Percentiles rank a stretch among this genome's conserved stretches.
phyloP scores from a whole-genome alignment of 495 filamentous ascomycete species.

The Neurospora terricola region DNA sequence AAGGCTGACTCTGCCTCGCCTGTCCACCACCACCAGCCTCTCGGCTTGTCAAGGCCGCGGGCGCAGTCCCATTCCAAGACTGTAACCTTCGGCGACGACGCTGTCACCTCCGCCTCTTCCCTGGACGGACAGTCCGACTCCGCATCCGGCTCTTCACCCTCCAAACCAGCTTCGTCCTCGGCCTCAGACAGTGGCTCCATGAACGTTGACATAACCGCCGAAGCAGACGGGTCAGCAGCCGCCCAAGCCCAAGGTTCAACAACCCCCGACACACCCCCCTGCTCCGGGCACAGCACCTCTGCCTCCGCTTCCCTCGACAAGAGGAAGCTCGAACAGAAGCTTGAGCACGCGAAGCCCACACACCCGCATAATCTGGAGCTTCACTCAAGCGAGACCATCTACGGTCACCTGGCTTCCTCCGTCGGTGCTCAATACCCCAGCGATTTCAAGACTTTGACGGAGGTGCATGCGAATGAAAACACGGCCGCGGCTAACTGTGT shows the following conservation, averaged over 20 bases:
- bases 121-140: constrained; percentile 5
- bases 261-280: constrained; percentile 8
- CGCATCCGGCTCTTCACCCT: constrained; percentile 2
- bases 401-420: constrained; percentile 6
- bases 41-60: constrained; percentile 7
- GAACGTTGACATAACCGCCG: neutral
- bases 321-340: constrained; percentile 1
- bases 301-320: neutral
- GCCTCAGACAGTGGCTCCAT: constrained; percentile 6
- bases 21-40: constrained; percentile 1
- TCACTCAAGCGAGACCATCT: constrained; percentile 4
- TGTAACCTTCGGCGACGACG: neutral
- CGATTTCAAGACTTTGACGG: constrained; percentile 30
- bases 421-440: constrained; percentile 26
- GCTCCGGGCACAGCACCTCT: neutral
- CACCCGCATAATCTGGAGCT: neutral
- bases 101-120: neutral
- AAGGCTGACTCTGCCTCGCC: constrained; percentile 24
- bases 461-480: constrained; percentile 20
- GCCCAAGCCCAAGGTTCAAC: neutral
- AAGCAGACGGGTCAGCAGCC: neutral
- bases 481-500: constrained; percentile 24
- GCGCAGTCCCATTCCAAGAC: constrained; percentile 1
- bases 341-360: constrained; percentile 1
- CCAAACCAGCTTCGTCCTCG: constrained; percentile 7